These are phyloP conservation scores for Lecanoromycetidae sp. DNA, from an alignment of 2,329 filamentous ascomycete species.

Conservation along the genomic window DNA sequence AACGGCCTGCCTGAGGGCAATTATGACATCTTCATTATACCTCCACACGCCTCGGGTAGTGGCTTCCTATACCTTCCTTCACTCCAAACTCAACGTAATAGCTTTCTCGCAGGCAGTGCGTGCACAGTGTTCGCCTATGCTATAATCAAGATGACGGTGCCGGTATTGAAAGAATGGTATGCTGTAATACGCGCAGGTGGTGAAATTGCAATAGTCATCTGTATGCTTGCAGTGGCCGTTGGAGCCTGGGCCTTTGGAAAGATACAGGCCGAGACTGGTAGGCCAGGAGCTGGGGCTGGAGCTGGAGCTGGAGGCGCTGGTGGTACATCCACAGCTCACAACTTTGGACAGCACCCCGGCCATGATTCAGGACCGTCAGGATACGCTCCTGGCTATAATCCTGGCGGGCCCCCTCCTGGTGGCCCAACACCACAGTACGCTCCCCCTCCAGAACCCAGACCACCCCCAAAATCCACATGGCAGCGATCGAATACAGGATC, in stretches of 20 bases:
- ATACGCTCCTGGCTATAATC: conserved; percentile 1
- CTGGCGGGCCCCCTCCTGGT: conserved; percentile 2
- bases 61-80: conserved; percentile 95
- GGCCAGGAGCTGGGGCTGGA: neutral
- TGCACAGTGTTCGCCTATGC: conserved; percentile 60
- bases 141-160: conserved; percentile 60
- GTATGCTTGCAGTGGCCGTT: conserved; percentile 61
- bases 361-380: too few relatives aligned
- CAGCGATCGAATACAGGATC: conserved; percentile 16
- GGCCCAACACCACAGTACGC: conserved; percentile 1
- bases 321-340: neutral
- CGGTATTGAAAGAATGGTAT: conserved; percentile 63
- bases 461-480: conserved; percentile 17
- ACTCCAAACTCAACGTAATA: conserved; percentile 71
- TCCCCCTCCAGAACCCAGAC: conserved; percentile 10
- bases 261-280: conserved; percentile 40
- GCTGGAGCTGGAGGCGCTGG: neutral
- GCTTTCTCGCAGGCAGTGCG: conserved; percentile 77
- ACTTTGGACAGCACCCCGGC: too few relatives aligned
- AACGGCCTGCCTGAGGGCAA: conserved; percentile 71
- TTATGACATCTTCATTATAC: conserved; percentile 96
- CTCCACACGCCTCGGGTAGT: conserved; percentile 74
- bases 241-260: conserved; percentile 67
- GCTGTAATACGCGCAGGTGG: conserved; percentile 57
- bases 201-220: conserved; percentile 58